Base-by-base conservation (phyloP, 768 basidiomycete genomes). In the Pholiota molesta region DNA sequence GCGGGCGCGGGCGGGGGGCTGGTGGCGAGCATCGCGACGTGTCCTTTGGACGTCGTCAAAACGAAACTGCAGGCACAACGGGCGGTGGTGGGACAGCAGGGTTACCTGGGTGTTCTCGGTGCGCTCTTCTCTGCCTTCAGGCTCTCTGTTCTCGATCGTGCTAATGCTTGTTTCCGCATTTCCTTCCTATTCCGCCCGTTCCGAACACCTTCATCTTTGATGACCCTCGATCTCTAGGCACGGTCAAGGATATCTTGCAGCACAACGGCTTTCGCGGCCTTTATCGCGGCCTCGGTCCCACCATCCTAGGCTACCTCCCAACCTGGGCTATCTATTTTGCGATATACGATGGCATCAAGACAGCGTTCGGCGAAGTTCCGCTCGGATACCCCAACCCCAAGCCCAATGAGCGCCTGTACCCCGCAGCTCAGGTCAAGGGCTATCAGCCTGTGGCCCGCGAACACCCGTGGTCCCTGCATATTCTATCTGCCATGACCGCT, bases 241-340 rank as follows among this genome's bases (percentile, higher is more conserved):
- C 77, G 17, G 72, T 80, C 45, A 80, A 77, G 68, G 73, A 69
- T 37, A 74, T 81, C 55, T 69, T 77, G 21, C 63, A 63, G 83
- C 86, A 85, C 62, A 91, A 92, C 62, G 97, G 97, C 14, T 65
- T 97, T 55, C 86, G 90, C 59, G 97, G 97, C 14, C 80, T 98
- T 63, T 99, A 99, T 77, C 87, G 97, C 44, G 97, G 97, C n/a
- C 83, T 99, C 19, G 96, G 97, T 19, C 97, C 97, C 14, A 99
- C 97, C 19, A 85, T 99, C 59, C 83, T 96, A 8, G 97, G 97
- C 14, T 99, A 99, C 77, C 86, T 99, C 42, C 97, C 97, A 21
- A 99, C 97, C 2, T 99, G 96, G 97, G 97, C 95, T 26, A 99
- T 99, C 68, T 99, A 98, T 75, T 99, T 99, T 75, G 88, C 95